Conservation (phyloP, 768 basidiomycete genomes). For the Neoboletus magnificus region DNA sequence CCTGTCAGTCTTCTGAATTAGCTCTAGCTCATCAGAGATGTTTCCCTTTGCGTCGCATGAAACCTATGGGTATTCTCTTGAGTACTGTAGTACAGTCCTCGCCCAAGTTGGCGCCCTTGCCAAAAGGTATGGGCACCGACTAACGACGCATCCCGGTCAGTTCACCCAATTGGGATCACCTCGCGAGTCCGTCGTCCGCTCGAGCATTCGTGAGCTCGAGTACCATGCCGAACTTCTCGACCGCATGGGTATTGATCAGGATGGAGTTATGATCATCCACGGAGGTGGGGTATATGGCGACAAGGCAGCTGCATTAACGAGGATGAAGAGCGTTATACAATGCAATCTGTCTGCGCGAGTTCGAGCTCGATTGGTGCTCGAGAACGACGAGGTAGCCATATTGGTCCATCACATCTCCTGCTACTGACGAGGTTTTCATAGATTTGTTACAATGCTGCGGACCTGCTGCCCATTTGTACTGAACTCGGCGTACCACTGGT, state of each 20-base stretch:
- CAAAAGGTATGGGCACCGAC: slow-evolving; percentile 65
- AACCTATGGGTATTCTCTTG: slow-evolving; percentile 75
- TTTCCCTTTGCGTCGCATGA: slow-evolving; percentile 90
- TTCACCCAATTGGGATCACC: slow-evolving; percentile 83
- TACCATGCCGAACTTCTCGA: slow-evolving; percentile 91
- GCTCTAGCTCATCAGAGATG: slow-evolving; percentile 72
- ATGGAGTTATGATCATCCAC: slow-evolving; percentile 88
- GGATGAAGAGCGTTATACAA: slow-evolving; percentile 70
- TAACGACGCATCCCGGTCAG: slow-evolving; percentile 90
- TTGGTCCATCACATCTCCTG: not conserved
- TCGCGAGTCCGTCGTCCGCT: slow-evolving; percentile 65
- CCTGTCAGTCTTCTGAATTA: not conserved
- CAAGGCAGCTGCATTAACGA: slow-evolving; percentile 63
- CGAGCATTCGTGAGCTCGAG: slow-evolving; percentile 73
- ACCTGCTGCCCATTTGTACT: slow-evolving; percentile 82
- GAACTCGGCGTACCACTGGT: slow-evolving; percentile 76
- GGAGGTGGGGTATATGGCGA: slow-evolving; percentile 84
- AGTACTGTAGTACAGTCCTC: slow-evolving; percentile 60
- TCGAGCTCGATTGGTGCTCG: slow-evolving; percentile 75
- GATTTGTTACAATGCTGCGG: slow-evolving; percentile 87
- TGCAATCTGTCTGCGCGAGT: slow-evolving; percentile 58
- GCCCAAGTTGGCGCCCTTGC: slow-evolving; percentile 63
- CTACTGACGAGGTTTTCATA: slow-evolving; percentile 15
- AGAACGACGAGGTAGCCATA: slow-evolving; percentile 80
- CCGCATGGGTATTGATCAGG: slow-evolving; percentile 74